Base-by-base conservation (phyloP, 176 grass and related monocot species). In the Zoysia pacifica region DNA sequence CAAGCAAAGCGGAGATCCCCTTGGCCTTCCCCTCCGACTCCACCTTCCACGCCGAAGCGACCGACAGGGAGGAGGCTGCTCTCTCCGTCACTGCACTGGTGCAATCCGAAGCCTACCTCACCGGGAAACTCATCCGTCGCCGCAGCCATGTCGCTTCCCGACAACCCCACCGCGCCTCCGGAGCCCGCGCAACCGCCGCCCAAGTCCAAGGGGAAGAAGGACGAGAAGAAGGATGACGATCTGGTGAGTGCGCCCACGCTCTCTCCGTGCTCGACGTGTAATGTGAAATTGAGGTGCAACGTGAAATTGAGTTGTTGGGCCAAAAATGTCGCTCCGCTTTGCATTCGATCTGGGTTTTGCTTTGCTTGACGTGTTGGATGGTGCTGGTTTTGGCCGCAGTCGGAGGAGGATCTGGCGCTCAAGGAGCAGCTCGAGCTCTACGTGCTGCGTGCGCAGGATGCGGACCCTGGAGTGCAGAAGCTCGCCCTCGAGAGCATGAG, bases 401-500 rank as follows among this genome's bases (percentile, higher is more conserved):
- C 97, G 11, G 97, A 99, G 37, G 90, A 99, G 88, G 97, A 99
- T 84, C 87, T 91, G 84, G 93, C 86, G 56, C 74, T 99, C 44
- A 99, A 99, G 84, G 90, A 95, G 81, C 90, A 99, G 74, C 80
- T 99, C 11, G 97, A 99, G 84, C 86, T 99, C 48, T 99, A 95
- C 73, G 97, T 99, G 3, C 59, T 91, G 43, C 83, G 93, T 37
- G 90, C 90, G 36, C 93, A 99, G 78, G 93, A 99, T 65, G 16
- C 45, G 48, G 88, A 96, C 87, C 93, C 90, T 50, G 93, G 90
- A 11, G 84, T 99, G 10, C 97, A 99, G 86, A 99, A 86, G 76
- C 86, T 99, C 15, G 97, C 90, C 16, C 88, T 99, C n/a, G 90
- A 96, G 86, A 91, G 93, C 73, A 99, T 99, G 97, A 95, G 97